Evolutionary conservation across 2,329 filamentous ascomycete species (phyloP).

Genomic region (Hymenoscyphus scutula): DNA sequence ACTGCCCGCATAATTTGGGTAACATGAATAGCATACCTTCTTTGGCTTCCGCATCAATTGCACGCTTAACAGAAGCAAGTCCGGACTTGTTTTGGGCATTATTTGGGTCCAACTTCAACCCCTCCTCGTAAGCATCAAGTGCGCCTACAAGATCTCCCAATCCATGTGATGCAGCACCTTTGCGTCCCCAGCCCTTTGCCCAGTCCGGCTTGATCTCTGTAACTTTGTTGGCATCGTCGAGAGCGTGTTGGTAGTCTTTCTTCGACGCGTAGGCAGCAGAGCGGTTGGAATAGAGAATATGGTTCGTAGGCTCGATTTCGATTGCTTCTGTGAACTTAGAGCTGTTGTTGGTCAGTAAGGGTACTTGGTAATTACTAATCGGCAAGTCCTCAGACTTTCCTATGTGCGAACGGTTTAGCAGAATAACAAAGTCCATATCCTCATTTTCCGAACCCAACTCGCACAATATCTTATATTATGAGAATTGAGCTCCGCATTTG

Average conservation of each 20-base stretch:
- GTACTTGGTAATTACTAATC: no score
- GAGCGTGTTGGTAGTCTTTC: constrained; percentile 78
- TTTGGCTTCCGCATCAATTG: constrained; percentile 74
- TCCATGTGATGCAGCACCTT: constrained; percentile 88
- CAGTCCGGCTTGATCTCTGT: constrained; percentile 95
- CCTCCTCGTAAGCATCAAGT: constrained; percentile 87
- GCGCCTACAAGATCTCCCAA: constrained; percentile 81
- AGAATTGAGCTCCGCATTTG: not conserved
- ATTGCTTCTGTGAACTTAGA: constrained; percentile 95
- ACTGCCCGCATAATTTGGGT: not conserved
- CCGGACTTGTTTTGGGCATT: constrained; percentile 94
- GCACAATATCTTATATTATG: not conserved
- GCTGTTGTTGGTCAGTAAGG: constrained; percentile 45
- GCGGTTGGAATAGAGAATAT: constrained; percentile 97
- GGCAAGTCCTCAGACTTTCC: no score
- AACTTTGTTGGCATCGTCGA: constrained; percentile 89
- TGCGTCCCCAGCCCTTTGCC: constrained; percentile 94
- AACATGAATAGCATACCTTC: constrained; percentile 36
- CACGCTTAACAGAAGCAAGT: constrained; percentile 78
- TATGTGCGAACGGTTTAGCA: no score
- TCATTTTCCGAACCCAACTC: not conserved
- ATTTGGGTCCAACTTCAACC: constrained; percentile 85
- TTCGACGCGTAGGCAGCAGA: constrained; percentile 87
- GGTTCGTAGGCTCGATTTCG: constrained; percentile 80
- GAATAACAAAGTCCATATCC: no score